Evolutionary conservation across 805 yeast species (phyloP), one percentile per base, ranked within the genome.

Genomic region (Grigorovia yakushimaensis): DNA sequence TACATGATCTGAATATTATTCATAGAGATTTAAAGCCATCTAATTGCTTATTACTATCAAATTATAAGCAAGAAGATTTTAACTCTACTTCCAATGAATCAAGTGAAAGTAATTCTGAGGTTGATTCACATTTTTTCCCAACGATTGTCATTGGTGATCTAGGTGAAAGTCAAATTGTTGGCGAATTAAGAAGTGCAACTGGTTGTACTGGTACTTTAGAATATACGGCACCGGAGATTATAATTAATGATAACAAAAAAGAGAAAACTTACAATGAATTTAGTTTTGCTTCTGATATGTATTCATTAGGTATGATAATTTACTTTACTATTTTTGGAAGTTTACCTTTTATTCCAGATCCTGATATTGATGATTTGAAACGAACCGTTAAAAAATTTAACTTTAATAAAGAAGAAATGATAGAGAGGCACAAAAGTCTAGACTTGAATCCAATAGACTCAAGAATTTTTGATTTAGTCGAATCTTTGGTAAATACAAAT

Each of bases 1-100:
- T 88, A 47, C 96, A 88, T 60, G 67, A 70, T 8, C 76, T 79
- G 48, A 87, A 88, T 24, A 79, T 88, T 27, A 75, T 88, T n/a
- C 96, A 88, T 59, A 72, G 96, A 27, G 96, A 88, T 62, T 69
- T 88, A 51, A 88, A 88, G 56, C 96, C 96, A 0, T 84, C 95
- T 1, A 88, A 88, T 57, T 87, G 95, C 65, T 68, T 88, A 23
- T 65, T 88, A 43, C 48, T 69, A 1, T 53, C 56, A 4, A 51
- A 54, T 22, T 66, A 60, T 42, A 46, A 51, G 10, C 50, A 49
- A 18, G 56, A 49, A 4, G 54, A 48, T 7, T 33, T 33, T 3
- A 54, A 59, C 21, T 60, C 56, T 20, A 49, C 48, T 11, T 51
- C 46, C 6, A 35, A 43, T 8, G 49, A 47, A 2, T 50, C 49